Evolutionary conservation across 1,139 yeast species (phyloP), one percentile per base, ranked within the genome.

Genomic region (Spencermartinsiella ligniputridi): DNA sequence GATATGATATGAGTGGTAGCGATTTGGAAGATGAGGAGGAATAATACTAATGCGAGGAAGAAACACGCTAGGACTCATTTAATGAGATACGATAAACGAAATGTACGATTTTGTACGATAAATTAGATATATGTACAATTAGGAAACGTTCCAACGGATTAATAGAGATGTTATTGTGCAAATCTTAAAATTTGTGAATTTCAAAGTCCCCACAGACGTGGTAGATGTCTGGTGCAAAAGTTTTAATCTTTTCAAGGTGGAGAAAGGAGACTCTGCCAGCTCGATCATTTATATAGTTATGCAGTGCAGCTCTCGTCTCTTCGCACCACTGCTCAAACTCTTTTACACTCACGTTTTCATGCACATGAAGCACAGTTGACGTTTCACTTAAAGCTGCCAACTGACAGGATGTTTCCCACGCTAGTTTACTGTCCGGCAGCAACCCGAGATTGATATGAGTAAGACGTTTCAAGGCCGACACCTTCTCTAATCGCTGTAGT

Each of bases 221-320:
- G 83, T 87, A 83, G 2, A 87, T 78, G 41, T 83, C 94, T 0
- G 96, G 96, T 0, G 96, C 95, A 70, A 81, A 88, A 0, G 92
- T 84, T 65, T 87, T 87, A 45, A 88, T 84, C 52, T 70, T 76
- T 49, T 82, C 84, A 2, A 77, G 50, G 48, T 74, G 74, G 2
- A 54, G n/a, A 27, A 47, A 54, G 39, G 35, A 44, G 11, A 11
- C 12, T n/a, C 3, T 40, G 17, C 34, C 37, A 22, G 35, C 22
- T 19, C 19, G 20, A n/a, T 25, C 21, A 2, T 12, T 22, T n/a
- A n/a, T n/a, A n/a, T n/a, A n/a, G n/a, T n/a, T n/a, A n/a, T n/a
- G n/a, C 6, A 52, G 45, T 2, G 47, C 50, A 13, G 19, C 37
- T 19, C 3, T 41, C 3, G 45, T 24, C 20, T 49, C 42, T 13